A percentile compares a stretch with the other conserved stretches of the same genome.
Evolutionary conservation across 2,329 filamentous ascomycete species (phyloP).

Genomic region (Arthroderma sp.): DNA sequence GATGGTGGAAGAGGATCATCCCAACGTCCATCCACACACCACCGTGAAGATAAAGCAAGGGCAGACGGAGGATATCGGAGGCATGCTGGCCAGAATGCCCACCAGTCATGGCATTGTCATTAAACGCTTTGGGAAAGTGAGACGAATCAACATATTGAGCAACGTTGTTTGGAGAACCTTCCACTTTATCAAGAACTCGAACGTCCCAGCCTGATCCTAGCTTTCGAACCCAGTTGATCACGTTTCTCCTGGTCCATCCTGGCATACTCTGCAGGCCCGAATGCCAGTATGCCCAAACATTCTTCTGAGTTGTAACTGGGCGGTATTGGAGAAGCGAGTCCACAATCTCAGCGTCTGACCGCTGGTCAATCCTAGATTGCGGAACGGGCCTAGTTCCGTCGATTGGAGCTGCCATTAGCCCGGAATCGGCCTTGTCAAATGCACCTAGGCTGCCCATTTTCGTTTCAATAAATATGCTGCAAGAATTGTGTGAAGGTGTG

Average conservation of each 20-base stretch:
- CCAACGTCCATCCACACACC: slow-evolving; percentile 35
- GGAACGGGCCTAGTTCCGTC: background rate
- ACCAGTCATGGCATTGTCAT: slow-evolving; percentile 9
- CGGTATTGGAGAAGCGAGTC: background rate
- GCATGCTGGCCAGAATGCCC: slow-evolving; percentile 8
- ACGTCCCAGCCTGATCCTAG: slow-evolving; percentile 30
- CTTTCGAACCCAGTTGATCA: slow-evolving; percentile 32
- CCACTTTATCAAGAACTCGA: slow-evolving; percentile 27
- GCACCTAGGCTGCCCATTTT: too few relatives aligned
- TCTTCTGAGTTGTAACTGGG: slow-evolving; percentile 11
- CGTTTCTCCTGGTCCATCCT: slow-evolving; percentile 25
- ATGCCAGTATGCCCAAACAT: slow-evolving; percentile 35
- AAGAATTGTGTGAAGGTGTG: too few relatives aligned
- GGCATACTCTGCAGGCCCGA: slow-evolving; percentile 25
- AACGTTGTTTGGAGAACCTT: slow-evolving; percentile 24
- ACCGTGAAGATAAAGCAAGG: slow-evolving; percentile 29
- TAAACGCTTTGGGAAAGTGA: slow-evolving; percentile 8
- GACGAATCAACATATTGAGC: background rate
- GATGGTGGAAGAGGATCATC: slow-evolving; percentile 28
- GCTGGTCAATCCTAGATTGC: background rate
- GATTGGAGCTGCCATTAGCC: background rate
- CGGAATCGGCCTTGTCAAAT: too few relatives aligned
- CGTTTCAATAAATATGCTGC: too few relatives aligned
- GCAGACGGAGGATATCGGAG: slow-evolving; percentile 11
- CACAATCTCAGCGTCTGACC: background rate